These are phyloP conservation scores for Pichia membranifaciens DNA, from an alignment of 805 yeast genomes.

Conservation along the genomic window DNA sequence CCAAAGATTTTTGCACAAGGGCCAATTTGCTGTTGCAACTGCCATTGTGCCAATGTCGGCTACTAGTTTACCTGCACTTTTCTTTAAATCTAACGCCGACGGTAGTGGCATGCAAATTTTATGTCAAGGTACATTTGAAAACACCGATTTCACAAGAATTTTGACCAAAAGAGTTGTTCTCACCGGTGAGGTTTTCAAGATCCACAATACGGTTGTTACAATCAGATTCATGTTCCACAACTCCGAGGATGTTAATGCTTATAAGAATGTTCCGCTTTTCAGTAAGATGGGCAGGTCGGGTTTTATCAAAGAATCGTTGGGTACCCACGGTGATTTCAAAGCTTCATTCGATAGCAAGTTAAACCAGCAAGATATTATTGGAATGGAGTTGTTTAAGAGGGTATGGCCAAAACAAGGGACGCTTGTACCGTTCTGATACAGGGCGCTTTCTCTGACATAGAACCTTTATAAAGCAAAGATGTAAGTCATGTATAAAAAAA, in stretches of 20 bases:
- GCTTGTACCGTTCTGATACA: constrained; percentile 4
- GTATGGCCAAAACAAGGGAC: constrained; percentile 67
- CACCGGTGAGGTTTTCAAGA: constrained; percentile 93
- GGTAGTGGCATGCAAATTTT: constrained; percentile 46
- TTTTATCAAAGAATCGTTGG: constrained; percentile 88
- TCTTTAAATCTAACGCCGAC: constrained; percentile 55
- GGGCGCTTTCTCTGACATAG: not conserved
- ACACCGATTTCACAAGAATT: constrained; percentile 78
- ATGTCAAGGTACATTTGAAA: constrained; percentile 87
- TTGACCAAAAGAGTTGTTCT: constrained; percentile 82
- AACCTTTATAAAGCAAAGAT: not conserved
- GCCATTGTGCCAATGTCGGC: constrained; percentile 83
- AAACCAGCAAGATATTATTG: constrained; percentile 87
- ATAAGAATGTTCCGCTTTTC: constrained; percentile 85
- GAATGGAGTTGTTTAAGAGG: constrained; percentile 89
- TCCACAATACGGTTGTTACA: constrained; percentile 87
- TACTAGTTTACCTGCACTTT: constrained; percentile 78
- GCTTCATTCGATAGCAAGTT: constrained; percentile 90
- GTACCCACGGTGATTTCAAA: constrained; percentile 97
- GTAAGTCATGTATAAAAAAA: no score
- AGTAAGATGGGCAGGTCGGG: constrained; percentile 93
- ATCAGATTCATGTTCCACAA: constrained; percentile 97
- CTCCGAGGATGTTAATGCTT: constrained; percentile 80
- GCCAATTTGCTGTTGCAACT: constrained; percentile 70
- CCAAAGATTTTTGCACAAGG: constrained; percentile 79